A percentile compares a stretch with the other conserved stretches of the same genome.
These are phyloP conservation scores for Stromatinia cepivora DNA, from an alignment of 2,329 filamentous ascomycete species.

Conservation along the genomic window DNA sequence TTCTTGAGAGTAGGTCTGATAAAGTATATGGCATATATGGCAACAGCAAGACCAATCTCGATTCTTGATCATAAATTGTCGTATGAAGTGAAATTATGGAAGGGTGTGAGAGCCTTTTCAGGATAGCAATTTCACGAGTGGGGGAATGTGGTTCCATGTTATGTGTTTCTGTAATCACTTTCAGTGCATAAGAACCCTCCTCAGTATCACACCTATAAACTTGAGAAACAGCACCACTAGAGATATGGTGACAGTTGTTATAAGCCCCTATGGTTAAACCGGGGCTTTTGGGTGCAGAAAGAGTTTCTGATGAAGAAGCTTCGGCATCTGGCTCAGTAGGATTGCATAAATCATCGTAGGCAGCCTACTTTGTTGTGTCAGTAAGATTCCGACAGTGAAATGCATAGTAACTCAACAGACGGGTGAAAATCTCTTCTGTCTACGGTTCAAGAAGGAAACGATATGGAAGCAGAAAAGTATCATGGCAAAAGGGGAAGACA, in stretches of 20 bases:
- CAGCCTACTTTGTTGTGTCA: slow-evolving; percentile 41
- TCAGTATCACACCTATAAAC: slow-evolving; percentile 67
- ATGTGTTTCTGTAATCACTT: slow-evolving; percentile 75
- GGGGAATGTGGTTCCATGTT: slow-evolving; percentile 82
- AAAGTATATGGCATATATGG: slow-evolving; percentile 80
- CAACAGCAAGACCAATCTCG: slow-evolving; percentile 76
- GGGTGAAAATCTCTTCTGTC: neutral
- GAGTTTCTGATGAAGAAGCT: slow-evolving; percentile 28
- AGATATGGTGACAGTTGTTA: slow-evolving; percentile 54
- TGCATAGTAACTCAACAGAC: neutral
- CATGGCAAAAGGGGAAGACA: neutral
- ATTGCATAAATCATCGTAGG: slow-evolving; percentile 52
- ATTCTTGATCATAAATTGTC: slow-evolving; percentile 69
- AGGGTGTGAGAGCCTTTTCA: slow-evolving; percentile 57
- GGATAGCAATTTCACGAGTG: slow-evolving; percentile 73
- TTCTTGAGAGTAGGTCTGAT: slow-evolving; percentile 60
- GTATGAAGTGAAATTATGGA: slow-evolving; percentile 69
- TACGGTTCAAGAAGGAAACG: neutral
- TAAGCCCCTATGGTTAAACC: slow-evolving; percentile 56
- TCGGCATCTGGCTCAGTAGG: slow-evolving; percentile 34
- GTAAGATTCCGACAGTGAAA: neutral
- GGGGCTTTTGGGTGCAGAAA: slow-evolving; percentile 32
- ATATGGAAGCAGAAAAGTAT: neutral
- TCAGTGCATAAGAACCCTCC: slow-evolving; percentile 59
- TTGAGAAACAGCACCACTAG: slow-evolving; percentile 74